phyloP scores from a whole-genome alignment of 1,139 yeast species.

The Dujonia santamariae region DNA sequence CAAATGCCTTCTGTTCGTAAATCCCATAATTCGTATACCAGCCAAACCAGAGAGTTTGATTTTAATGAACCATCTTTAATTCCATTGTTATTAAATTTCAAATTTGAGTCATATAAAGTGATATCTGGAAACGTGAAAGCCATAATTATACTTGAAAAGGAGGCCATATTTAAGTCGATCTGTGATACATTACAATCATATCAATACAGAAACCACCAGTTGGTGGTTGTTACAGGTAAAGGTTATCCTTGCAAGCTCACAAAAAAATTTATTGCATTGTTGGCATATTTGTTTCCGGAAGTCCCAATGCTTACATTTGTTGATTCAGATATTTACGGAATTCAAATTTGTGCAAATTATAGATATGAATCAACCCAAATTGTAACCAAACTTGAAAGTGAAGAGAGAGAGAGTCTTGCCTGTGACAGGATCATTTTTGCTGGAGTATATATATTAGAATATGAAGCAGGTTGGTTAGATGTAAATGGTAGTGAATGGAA shows the following conservation, averaged over 20 bases:
- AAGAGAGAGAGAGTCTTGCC: slow-evolving; percentile 3
- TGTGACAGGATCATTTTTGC: slow-evolving; percentile 12
- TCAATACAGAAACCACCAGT: slow-evolving; percentile 6
- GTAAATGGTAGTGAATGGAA: slow-evolving; percentile 32
- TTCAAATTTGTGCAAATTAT: slow-evolving; percentile 50
- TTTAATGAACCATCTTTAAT: slow-evolving; percentile 13
- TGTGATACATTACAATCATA: slow-evolving; percentile 19
- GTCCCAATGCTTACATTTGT: slow-evolving; percentile 41
- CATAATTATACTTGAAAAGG: slow-evolving; percentile 65
- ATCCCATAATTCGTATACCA: background rate
- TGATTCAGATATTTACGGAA: slow-evolving; percentile 70
- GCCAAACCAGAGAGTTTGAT: slow-evolving; percentile 1
- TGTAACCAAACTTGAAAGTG: no score
- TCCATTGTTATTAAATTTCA: slow-evolving; percentile 14
- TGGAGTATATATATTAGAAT: slow-evolving; percentile 40
- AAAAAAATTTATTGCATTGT: slow-evolving; percentile 17
- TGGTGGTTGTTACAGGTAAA: slow-evolving; percentile 55
- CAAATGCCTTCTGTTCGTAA: slow-evolving; percentile 5
- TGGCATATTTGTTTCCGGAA: slow-evolving; percentile 18
- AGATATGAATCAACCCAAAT: no score
- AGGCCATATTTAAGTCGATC: slow-evolving; percentile 44
- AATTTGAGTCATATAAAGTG: background rate
- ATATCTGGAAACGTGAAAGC: slow-evolving; percentile 6
- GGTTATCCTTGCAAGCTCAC: slow-evolving; percentile 57
- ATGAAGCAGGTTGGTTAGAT: slow-evolving; percentile 30